Evolutionary conservation across 805 yeast genomes (phyloP).

Genomic region (Metschnikowia bowlesiae): DNA sequence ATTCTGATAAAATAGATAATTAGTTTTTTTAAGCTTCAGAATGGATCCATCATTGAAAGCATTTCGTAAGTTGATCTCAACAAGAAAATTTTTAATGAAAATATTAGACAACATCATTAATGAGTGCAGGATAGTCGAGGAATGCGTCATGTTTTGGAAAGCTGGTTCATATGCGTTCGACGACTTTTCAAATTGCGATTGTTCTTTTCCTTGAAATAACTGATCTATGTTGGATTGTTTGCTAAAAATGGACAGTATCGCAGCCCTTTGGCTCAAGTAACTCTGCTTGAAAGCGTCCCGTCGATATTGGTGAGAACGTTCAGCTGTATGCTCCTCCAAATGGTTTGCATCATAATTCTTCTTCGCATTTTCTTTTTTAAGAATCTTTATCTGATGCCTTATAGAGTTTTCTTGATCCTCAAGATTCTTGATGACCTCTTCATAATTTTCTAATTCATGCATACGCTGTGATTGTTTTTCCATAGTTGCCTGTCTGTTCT

Average conservation of each 20-base stretch:
- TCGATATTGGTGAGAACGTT: neutral
- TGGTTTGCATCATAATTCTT: neutral
- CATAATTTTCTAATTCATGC: slow-evolving; percentile 14
- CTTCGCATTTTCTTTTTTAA: slow-evolving; percentile 4
- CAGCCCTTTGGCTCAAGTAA: neutral
- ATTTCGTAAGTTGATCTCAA: slow-evolving; percentile 26
- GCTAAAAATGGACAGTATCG: neutral
- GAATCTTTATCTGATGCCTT: slow-evolving; percentile 6
- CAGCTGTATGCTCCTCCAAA: neutral
- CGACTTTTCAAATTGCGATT: neutral
- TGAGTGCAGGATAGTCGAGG: slow-evolving; percentile 21
- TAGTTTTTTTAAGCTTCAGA: neutral
- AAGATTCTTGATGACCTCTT: slow-evolving; percentile 13
- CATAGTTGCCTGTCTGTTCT: slow-evolving; percentile 4
- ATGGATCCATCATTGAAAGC: slow-evolving; percentile 12
- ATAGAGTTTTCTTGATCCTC: slow-evolving; percentile 11
- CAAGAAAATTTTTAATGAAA: slow-evolving; percentile 24
- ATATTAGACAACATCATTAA: slow-evolving; percentile 20
- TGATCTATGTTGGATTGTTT: neutral
- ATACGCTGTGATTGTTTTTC: slow-evolving; percentile 9
- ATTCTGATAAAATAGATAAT: slow-evolving; percentile 14
- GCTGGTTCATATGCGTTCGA: neutral
- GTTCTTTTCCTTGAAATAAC: neutral
- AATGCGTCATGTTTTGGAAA: slow-evolving; percentile 1
- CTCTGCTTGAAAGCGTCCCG: neutral